Percentiles rank a stretch among this genome's conserved stretches.
phyloP scores from a whole-genome alignment of 2,329 filamentous ascomycete genomes.

The Sphaerostilbella broomeana region DNA sequence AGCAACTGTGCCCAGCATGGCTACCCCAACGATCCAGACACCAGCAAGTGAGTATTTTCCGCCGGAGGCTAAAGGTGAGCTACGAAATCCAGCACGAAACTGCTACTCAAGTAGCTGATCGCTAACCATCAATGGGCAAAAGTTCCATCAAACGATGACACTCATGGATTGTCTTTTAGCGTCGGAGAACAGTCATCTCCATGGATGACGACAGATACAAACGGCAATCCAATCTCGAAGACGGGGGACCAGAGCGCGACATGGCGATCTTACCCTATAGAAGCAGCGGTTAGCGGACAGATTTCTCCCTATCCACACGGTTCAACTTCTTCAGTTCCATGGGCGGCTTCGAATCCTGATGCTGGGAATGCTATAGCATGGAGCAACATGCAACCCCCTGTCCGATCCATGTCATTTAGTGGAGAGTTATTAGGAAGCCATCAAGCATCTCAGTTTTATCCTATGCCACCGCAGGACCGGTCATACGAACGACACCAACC shows the following conservation, averaged over 20 bases:
- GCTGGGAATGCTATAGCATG: conserved; percentile 41
- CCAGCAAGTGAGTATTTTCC: conserved; percentile 31
- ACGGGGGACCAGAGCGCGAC: conserved; percentile 35
- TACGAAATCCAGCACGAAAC: not conserved
- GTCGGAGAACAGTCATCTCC: conserved; percentile 33
- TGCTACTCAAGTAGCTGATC: not conserved
- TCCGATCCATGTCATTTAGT: conserved; percentile 44
- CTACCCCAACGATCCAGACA: conserved; percentile 31
- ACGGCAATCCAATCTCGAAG: conserved; percentile 34
- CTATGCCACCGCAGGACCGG: conserved; percentile 33
- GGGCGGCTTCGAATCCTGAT: conserved; percentile 35
- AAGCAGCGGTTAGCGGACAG: conserved; percentile 44
- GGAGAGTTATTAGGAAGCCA: conserved; percentile 34
- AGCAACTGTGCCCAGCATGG: conserved; percentile 40
- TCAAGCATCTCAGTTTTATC: conserved; percentile 33
- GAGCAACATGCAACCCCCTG: conserved; percentile 35
- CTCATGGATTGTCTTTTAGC: conserved; percentile 28
- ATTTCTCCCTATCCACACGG: conserved; percentile 44
- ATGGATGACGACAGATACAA: conserved; percentile 41
- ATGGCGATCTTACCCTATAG: conserved; percentile 46
- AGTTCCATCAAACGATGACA: conserved; percentile 31
- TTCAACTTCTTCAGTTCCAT: conserved; percentile 33
- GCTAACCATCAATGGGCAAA: not conserved
- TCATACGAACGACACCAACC: conserved; percentile 37
- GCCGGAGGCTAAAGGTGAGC: conserved; percentile 40